phyloP scores from a whole-genome alignment of 805 yeast species.

The Lachancea dasiensis region DNA sequence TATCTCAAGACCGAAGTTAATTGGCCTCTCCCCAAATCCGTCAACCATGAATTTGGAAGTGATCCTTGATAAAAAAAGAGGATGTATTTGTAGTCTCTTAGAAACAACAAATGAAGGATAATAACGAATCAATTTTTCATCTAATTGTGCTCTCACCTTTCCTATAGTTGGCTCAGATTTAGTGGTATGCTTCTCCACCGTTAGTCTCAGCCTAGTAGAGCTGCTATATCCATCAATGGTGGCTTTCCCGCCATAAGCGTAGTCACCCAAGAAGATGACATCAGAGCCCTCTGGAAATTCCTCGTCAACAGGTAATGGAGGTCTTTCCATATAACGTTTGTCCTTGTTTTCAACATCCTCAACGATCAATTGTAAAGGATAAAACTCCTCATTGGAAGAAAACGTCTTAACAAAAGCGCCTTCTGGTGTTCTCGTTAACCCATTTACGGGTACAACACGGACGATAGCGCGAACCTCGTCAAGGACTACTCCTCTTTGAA shows the following conservation, averaged over 20 bases:
- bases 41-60: constrained; percentile 67
- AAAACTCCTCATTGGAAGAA: constrained; percentile 44
- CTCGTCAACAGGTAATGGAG: constrained; percentile 69
- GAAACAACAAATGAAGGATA: constrained; percentile 62
- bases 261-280: constrained; percentile 76
- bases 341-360: constrained; percentile 70
- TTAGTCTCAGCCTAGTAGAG: constrained; percentile 40
- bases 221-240: constrained; percentile 54
- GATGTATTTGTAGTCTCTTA: constrained; percentile 48
- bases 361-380: constrained; percentile 79
- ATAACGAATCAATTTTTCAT: constrained; percentile 50
- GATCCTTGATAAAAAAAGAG: constrained; percentile 66
- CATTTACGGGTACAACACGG: constrained; percentile 69
- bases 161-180: constrained; percentile 64
- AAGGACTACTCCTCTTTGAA: constrained; percentile 56
- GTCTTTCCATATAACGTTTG: constrained; percentile 60
- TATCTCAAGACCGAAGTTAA: constrained; percentile 75
- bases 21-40: constrained; percentile 44
- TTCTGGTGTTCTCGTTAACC: constrained; percentile 56
- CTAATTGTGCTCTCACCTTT: constrained; percentile 49
- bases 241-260: constrained; percentile 82
- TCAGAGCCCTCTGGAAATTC: constrained; percentile 74
- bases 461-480: constrained; percentile 53
- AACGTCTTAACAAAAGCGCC: constrained; percentile 82
- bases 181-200: constrained; percentile 45